Evolutionary conservation across 2,329 filamentous ascomycete species (phyloP).

Genomic region (Trichophyton simii): DNA sequence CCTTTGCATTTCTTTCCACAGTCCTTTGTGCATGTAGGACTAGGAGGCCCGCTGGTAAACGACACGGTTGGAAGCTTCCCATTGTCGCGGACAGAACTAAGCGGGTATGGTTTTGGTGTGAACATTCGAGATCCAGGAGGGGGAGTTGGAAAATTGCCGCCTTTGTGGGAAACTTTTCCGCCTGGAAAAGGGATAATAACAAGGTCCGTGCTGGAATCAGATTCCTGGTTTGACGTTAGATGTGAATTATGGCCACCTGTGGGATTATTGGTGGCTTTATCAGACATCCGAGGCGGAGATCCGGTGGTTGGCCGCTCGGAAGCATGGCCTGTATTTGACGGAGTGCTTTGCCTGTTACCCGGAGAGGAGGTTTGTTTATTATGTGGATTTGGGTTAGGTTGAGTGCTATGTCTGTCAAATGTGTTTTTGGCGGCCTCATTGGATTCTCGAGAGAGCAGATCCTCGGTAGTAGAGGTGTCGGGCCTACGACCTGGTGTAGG

Average conservation of each 20-base stretch:
- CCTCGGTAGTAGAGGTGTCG: neutral
- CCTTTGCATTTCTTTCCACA: constrained; percentile 6
- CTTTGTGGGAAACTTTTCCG: neutral
- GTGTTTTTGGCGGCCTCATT: neutral
- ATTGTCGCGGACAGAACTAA: neutral
- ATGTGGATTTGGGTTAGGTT: neutral
- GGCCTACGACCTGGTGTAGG: neutral
- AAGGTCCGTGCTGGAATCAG: neutral
- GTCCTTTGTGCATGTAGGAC: neutral
- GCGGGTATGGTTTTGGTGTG: constrained; percentile 5
- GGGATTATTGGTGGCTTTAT: neutral
- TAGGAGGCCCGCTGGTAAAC: constrained; percentile 3
- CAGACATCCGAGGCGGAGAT: neutral
- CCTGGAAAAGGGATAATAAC: neutral
- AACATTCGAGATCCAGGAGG: constrained; percentile 5
- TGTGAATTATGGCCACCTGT: neutral
- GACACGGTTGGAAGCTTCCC: neutral
- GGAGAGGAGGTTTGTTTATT: neutral
- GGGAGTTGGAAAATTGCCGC: neutral
- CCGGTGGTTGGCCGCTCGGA: neutral
- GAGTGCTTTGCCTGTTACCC: neutral
- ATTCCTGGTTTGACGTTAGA: neutral
- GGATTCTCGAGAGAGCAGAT: neutral
- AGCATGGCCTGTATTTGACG: neutral
- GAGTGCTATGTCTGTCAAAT: neutral